Evolutionary conservation across 2,329 filamentous ascomycete species (phyloP).

Genomic region (Lecanicillium sp.): DNA sequence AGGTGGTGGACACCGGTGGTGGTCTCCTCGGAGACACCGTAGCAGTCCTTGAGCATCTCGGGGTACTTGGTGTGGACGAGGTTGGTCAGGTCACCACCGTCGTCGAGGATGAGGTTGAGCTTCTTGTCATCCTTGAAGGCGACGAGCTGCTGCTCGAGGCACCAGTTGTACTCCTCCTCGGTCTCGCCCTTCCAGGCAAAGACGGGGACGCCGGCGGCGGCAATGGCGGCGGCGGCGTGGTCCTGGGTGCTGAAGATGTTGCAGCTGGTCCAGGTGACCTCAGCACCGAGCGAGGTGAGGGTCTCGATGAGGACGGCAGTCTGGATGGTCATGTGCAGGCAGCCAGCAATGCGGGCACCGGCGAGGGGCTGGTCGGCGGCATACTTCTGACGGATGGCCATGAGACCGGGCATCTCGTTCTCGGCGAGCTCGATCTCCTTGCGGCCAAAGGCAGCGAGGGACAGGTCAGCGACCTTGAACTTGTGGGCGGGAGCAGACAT

Average conservation of each 20-base stretch:
- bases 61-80: conserved; percentile 98
- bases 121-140: conserved; percentile 96
- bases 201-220: conserved; percentile 85
- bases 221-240: conserved; percentile 96
- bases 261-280: conserved; percentile 98
- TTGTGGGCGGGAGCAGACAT: conserved; percentile 79
- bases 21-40: conserved; percentile 97
- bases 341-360: conserved; percentile 93
- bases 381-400: conserved; percentile 91
- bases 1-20: conserved; percentile 99
- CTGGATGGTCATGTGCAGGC: conserved; percentile 99
- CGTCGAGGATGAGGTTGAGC: conserved; percentile 98
- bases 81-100: conserved; percentile 93
- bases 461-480: conserved; percentile 98
- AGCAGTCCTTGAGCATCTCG: conserved; percentile 97
- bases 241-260: conserved; percentile 99
- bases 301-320: conserved; percentile 99
- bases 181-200: conserved; percentile 81
- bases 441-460: conserved; percentile 94
- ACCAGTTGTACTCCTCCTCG: conserved; percentile 99
- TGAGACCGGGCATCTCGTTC: conserved; percentile 95
- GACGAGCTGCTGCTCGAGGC: conserved; percentile 92
- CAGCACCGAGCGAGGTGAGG: conserved; percentile 84
- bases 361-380: conserved; percentile 85
- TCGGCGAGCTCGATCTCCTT: conserved; percentile 98